A percentile compares a stretch with the other conserved stretches of the same genome.
Conservation (phyloP, 2,329 filamentous ascomycete genomes). For the Alternaria longipes region DNA sequence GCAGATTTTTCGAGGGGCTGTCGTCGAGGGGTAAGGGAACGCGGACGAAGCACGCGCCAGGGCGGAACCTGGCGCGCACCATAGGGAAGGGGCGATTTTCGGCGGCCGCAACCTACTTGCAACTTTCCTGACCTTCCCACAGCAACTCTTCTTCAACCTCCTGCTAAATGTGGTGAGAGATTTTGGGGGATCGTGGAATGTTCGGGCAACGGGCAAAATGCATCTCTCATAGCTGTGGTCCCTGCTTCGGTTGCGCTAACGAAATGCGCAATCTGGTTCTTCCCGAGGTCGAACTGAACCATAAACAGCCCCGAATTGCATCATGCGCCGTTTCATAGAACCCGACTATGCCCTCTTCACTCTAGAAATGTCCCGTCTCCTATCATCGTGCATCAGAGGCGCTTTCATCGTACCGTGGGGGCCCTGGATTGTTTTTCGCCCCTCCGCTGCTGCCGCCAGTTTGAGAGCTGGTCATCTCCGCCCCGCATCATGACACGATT, state of each 20-base stretch:
- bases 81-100: not conserved
- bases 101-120: constrained; percentile 39
- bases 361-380: constrained; percentile 21
- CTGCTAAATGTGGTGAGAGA: constrained; percentile 43
- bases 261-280: constrained; percentile 36
- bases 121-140: constrained; percentile 53
- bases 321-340: constrained; percentile 12
- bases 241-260: constrained; percentile 34
- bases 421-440: constrained; percentile 9
- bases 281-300: constrained; percentile 35
- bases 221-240: constrained; percentile 33
- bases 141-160: constrained; percentile 52
- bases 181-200: constrained; percentile 31
- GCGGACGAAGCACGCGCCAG: constrained; percentile 34
- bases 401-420: constrained; percentile 6
- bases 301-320: constrained; percentile 26
- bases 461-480: constrained; percentile 5
- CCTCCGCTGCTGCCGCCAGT: constrained; percentile 36
- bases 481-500: not conserved
- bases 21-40: constrained; percentile 39
- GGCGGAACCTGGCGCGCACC: constrained; percentile 20
- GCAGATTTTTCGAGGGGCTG: constrained; percentile 39
- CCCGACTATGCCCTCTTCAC: constrained; percentile 21
- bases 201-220: constrained; percentile 37
- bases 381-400: constrained; percentile 10